These are phyloP conservation scores for Yueomyces sinensis DNA, from an alignment of 805 yeast species.

Conservation along the genomic window DNA sequence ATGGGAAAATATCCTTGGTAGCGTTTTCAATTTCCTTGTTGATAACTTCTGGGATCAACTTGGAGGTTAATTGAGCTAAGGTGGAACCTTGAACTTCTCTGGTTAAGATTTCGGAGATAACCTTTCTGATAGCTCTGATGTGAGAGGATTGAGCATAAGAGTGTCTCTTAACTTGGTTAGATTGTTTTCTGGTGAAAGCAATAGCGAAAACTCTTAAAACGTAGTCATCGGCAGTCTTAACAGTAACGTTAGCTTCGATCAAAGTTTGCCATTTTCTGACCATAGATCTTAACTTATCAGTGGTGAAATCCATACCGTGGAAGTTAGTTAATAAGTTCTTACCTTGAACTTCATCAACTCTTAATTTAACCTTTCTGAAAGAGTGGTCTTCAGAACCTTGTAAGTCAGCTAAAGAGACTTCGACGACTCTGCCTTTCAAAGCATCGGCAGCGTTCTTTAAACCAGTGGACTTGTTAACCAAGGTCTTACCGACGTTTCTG, in stretches of 20 bases:
- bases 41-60: slow-evolving; percentile 97
- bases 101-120: slow-evolving; percentile 90
- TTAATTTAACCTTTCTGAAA: slow-evolving; percentile 91
- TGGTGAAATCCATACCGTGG: slow-evolving; percentile 98
- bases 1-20: slow-evolving; percentile 88
- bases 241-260: slow-evolving; percentile 96
- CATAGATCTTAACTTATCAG: slow-evolving; percentile 93
- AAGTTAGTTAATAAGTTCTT: slow-evolving; percentile 97
- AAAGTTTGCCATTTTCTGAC: slow-evolving; percentile 99
- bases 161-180: slow-evolving; percentile 95
- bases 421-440: slow-evolving; percentile 94
- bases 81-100: slow-evolving; percentile 93
- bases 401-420: slow-evolving; percentile 90
- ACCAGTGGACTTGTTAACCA: slow-evolving; percentile 98
- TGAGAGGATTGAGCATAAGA: slow-evolving; percentile 96
- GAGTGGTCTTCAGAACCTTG: slow-evolving; percentile 99
- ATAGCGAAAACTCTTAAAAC: slow-evolving; percentile 91
- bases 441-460: slow-evolving; percentile 96
- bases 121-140: slow-evolving; percentile 94
- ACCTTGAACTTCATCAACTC: slow-evolving; percentile 99
- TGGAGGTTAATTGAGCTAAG: slow-evolving; percentile 90
- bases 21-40: slow-evolving; percentile 98
- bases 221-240: slow-evolving; percentile 96
- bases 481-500: slow-evolving; percentile 97
- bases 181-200: slow-evolving; percentile 97